Evolutionary conservation across 345 rosid genomes (phyloP).

Genomic region (Populus simonii): DNA sequence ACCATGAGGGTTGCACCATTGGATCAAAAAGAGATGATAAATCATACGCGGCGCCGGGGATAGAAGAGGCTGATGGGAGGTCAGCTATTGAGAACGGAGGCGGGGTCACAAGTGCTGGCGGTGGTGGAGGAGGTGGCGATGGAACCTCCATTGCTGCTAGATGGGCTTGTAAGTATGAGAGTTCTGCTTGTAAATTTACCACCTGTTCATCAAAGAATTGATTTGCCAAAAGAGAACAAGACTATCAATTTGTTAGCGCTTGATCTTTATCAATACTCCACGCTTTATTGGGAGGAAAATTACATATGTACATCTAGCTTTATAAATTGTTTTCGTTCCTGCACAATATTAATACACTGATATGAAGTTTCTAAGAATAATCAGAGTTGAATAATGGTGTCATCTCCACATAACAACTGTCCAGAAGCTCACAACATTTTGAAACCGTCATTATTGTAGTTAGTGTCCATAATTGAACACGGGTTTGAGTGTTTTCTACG

Average conservation of each 20-base stretch:
- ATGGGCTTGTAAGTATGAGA: conserved; percentile 26
- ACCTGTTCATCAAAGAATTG: conserved; percentile 12
- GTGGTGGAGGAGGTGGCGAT: conserved; percentile 27
- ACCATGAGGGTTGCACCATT: conserved; percentile 56
- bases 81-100: conserved; percentile 70
- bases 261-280: not conserved
- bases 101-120: conserved; percentile 18
- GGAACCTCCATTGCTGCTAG: conserved; percentile 24
- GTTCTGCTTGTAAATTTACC: conserved; percentile 33
- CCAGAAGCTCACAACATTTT: not conserved
- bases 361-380: not conserved
- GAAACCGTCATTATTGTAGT: not conserved
- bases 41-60: conserved; percentile 51
- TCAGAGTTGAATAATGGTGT: not conserved
- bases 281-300: not conserved
- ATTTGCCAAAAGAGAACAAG: not conserved
- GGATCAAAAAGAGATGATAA: conserved; percentile 73
- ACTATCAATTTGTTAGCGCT: not conserved
- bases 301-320: no score
- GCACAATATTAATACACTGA: not conserved
- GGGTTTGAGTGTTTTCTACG: not conserved
- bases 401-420: not conserved
- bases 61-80: conserved; percentile 53
- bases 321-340: not conserved
- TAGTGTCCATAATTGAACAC: not conserved